Percentiles rank a stretch among this genome's conserved stretches.
Conservation (phyloP, 352 stramenopile species). For the Aphanomyces euteiches region DNA sequence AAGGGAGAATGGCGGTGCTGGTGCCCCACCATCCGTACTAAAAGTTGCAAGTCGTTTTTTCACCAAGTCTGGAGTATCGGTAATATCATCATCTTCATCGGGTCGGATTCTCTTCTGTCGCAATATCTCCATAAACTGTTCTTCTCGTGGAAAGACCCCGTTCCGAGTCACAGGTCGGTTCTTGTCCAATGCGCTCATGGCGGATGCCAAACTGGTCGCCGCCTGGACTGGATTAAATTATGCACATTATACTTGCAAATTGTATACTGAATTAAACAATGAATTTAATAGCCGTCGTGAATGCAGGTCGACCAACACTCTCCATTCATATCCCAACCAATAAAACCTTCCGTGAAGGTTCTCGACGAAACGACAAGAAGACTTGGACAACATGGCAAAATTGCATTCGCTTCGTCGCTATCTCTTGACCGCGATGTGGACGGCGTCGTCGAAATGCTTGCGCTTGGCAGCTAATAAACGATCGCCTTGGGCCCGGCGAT, state of each 20-base stretch:
- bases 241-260: background rate
- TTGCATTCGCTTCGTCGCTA: background rate
- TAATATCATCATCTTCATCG: background rate
- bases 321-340: background rate
- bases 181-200: slow-evolving; percentile 15
- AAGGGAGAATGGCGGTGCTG: background rate
- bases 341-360: slow-evolving; percentile 4
- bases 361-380: background rate
- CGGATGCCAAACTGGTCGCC: background rate
- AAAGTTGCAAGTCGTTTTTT: background rate
- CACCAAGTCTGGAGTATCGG: too few relatives aligned
- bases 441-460: background rate
- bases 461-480: slow-evolving; percentile 6
- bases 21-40: background rate
- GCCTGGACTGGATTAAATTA: background rate
- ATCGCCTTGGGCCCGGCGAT: slow-evolving; percentile 1
- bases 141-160: background rate
- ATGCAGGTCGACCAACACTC: slow-evolving; percentile 17
- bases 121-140: slow-evolving; percentile 13
- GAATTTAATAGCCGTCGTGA: background rate
- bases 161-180: background rate
- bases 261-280: background rate
- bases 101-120: background rate
- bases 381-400: slow-evolving; percentile 2
- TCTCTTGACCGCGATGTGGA: background rate